Evolutionary conservation across 2,329 filamentous ascomycete species (phyloP).

Genomic region (Xylariaceae sp.): DNA sequence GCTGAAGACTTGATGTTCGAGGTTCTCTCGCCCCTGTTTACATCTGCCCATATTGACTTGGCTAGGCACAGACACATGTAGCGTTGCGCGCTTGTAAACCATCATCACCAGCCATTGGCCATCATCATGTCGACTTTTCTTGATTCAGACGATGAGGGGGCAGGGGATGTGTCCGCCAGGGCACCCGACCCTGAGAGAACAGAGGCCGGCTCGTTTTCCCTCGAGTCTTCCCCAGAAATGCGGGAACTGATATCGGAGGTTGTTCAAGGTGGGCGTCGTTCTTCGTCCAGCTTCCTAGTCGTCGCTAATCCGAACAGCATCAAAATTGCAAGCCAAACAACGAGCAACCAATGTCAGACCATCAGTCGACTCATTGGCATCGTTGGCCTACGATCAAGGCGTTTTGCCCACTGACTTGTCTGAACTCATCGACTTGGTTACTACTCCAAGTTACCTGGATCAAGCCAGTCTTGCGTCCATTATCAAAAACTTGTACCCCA

Average conservation of each 20-base stretch:
- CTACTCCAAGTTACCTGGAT: constrained; percentile 63
- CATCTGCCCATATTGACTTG: not conserved
- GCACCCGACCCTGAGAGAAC: not conserved
- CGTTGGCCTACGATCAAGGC: constrained; percentile 62
- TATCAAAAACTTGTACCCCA: constrained; percentile 70
- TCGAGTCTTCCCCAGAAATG: constrained; percentile 13
- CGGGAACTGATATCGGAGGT: constrained; percentile 22
- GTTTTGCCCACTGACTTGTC: constrained; percentile 56
- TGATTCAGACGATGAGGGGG: not conserved
- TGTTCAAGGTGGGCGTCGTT: constrained; percentile 22
- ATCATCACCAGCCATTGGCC: not conserved
- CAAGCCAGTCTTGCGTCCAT: constrained; percentile 66
- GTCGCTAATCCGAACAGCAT: constrained; percentile 38
- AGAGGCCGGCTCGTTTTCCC: not conserved
- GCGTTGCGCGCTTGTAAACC: not conserved
- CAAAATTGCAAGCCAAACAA: constrained; percentile 59
- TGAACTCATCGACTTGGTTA: constrained; percentile 61
- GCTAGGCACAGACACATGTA: not conserved
- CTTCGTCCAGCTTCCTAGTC: not conserved
- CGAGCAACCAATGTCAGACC: constrained; percentile 58
- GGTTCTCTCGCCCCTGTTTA: not conserved
- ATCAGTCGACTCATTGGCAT: constrained; percentile 57
- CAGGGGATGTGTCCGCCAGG: constrained; percentile 1
- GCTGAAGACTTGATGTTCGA: not conserved
- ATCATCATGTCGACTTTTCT: constrained; percentile 10